Base-by-base conservation (phyloP, 2,329 filamentous ascomycete species). In the Pseudogymnoascus sp. region DNA sequence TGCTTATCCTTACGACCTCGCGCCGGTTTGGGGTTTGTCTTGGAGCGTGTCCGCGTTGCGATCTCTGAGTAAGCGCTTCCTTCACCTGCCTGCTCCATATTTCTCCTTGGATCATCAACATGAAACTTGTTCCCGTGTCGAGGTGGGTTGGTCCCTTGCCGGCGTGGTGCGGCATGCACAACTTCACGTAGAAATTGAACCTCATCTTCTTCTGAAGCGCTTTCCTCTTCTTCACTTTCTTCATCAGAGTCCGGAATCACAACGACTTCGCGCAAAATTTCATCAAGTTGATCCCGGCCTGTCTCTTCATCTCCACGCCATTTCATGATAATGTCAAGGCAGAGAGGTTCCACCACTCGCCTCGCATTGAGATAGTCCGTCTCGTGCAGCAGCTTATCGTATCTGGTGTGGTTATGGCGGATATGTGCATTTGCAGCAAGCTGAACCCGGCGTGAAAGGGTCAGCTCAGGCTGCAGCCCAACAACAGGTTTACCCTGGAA, bases 251-350 rank as follows among this genome's bases (percentile, higher is more conserved):
- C 72, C n/a, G 69, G 69, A 47, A 88, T 85, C 67, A 87, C 81
- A 60, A 87, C 82, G 9, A 87, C 83, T 71, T 88, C 85, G 59
- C 83, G 79, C 35, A 87, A 75, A 62, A 87, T 86, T 69, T 87
- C 84, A 63, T 87, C 84, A 13, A 87, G 77, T 70, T 87, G 83
- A 67, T 88, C 84, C 58, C 84, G 81, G 26, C 85, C 85, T 15
- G 81, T 87, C 70, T 88, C 85, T 71, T 88, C 85, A 67, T 88
- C 85, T 61, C 85, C 85, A 75, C 85, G 84, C 85, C 85, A 88
- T 81, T 87, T 87, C 77, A 87, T 81, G 71, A 88, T 81, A 60
- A 84, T 77, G 66, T 87, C 84, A 50, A 87, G 75, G 65, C 85
- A 87, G 11, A 84, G 74, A 33, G 78, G 73, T 67, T 87, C 83